These are phyloP conservation scores for Tricholoma hemisulphureum DNA, from an alignment of 768 basidiomycete genomes.

Conservation along the genomic window DNA sequence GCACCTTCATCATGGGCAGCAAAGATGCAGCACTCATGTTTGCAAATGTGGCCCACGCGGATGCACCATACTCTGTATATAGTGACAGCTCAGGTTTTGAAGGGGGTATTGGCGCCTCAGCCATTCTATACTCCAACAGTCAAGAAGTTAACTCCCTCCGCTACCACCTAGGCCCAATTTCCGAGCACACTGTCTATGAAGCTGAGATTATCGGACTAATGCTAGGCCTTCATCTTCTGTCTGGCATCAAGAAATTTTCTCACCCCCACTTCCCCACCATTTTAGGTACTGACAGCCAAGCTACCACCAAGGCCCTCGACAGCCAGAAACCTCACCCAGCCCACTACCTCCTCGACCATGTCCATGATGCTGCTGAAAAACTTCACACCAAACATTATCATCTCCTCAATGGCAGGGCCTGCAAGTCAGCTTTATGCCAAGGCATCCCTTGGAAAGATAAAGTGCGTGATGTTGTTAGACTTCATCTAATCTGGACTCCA, in stretches of 20 bases:
- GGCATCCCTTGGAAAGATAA: neutral
- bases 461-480: neutral
- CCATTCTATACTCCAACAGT: neutral
- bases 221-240: constrained; percentile 7
- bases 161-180: neutral
- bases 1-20: neutral
- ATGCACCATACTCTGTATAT: constrained; percentile 1
- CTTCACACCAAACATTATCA: constrained; percentile 3
- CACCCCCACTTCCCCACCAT: neutral
- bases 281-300: constrained; percentile 10
- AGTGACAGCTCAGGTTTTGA: constrained; percentile 10
- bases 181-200: constrained; percentile 6
- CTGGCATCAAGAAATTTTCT: neutral
- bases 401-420: neutral
- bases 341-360: constrained; percentile 7
- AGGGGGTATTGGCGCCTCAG: constrained; percentile 5
- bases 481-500: constrained; percentile 9
- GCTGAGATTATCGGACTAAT: constrained; percentile 8
- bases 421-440: neutral
- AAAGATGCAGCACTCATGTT: neutral
- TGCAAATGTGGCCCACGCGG: neutral
- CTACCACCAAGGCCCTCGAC: neutral
- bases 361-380: neutral
- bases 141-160: neutral
- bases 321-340: constrained; percentile 8